Evolutionary conservation across 345 rosid genomes (phyloP), one percentile per base, ranked within the genome.

Genomic region (Acer campestre): DNA sequence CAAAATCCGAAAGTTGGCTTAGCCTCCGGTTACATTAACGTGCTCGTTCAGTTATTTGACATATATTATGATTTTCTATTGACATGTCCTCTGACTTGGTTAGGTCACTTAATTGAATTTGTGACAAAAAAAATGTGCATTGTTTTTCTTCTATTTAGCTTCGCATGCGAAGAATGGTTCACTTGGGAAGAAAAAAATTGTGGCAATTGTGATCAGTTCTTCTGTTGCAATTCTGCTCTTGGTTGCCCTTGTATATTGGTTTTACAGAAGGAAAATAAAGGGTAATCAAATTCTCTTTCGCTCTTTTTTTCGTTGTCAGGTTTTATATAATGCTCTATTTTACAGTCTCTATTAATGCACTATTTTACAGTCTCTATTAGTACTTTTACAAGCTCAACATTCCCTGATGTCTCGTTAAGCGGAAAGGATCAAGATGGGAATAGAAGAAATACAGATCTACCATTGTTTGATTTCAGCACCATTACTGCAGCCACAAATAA

Each of bases 401-500:
- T 55, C 76, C 71, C 76, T 1, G 82, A 79, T 65, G 84, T 80
- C 65, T 83, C 90, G 5, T 18, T 68, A 3, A 29, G 17, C 46
- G 51, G 61, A 70, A 84, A 81, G 8, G 90, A 84, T 4, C 80
- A 77, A 20, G 84, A 82, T 10, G 84, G 85, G 46, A 80, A 77
- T 22, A 67, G 68, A 75, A 78, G 82, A 67, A 70, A 14, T 42
- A 63, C 85, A 11, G 90, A 89, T 76, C 71, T 91, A 51, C 89
- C 92, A 58, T 73, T 81, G 40, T 91, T 90, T 72, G 86, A 85
- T 80, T 69, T 90, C 0, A 78, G 81, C 82, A 68, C 73, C 7
- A 85, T 90, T 22, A 86, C 82, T 67, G 76, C 76, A 40, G 94
- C 93, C 0, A 92, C 97, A 3, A 22, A 85, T 58, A 83, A 86